Evolutionary conservation across 345 rosid species (phyloP), one percentile per base, ranked within the genome.

Genomic region (Limnanthes douglasii): DNA sequence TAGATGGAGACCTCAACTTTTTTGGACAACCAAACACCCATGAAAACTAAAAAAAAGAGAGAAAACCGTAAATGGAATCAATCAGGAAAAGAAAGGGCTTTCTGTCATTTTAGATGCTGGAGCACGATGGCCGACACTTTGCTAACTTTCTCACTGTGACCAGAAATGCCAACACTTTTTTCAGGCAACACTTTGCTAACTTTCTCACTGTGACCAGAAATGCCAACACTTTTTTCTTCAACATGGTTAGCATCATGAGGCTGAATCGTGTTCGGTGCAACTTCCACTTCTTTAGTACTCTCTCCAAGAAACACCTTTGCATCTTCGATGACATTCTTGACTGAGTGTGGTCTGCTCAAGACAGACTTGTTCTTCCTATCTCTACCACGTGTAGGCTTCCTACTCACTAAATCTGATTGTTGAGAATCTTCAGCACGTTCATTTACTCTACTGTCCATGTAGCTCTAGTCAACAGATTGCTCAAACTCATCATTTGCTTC

Each of bases 241-340:
- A 3, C 40, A 21, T 17, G 40, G 40, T 17, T 13, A 23, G 18
- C 17, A 28, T 61, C 57, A 8, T 29, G 34, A 9, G 48, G 41
- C 55, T 48, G 66, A 15, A 41, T 15, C 15, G 37, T 39, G 38
- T 50, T 52, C 1, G 40, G 54, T n/a, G n/a, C n/a, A n/a, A n/a
- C n/a, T 26, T 56, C 57, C 10, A 23, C 36, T 23, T 26, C 60
- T 40, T 57, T 48, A 4, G 50, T 36, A 44, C 31, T 46, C 24
- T 56, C 43, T 33, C 60, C 71, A 14, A 70, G 66, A 48, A 65
- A 55, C 21, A 32, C 23, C 41, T 61, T 56, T 32, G 74, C 72
- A 16, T 68, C 75, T 53, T 70, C 63, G 44, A 67, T 62, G 22
- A 56, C 71, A 27, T 58, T 53, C 43, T 64, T 67, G 15, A 65